Base-by-base conservation (phyloP, 768 basidiomycete genomes). In the Rhodotorula taiwanensis region DNA sequence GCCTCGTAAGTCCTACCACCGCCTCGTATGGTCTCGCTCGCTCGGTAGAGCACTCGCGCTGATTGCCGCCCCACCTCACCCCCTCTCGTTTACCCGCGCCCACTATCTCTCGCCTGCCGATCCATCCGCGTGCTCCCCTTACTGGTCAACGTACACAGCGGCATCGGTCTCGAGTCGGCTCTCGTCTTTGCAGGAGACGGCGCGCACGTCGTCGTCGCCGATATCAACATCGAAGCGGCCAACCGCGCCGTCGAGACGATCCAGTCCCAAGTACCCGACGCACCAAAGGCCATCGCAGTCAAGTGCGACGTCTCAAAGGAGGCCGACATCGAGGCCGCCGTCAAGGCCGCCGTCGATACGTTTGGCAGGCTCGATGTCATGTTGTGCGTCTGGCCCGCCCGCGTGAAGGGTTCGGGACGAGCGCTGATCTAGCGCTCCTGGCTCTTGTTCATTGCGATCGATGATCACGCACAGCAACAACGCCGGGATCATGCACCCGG, bases 301-400 rank as follows among this genome's bases (percentile, higher is more conserved):
- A 88, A 83, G 76, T 84, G 85, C 50, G 92, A 99, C 77, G 95
- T 98, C 4, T 83, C 86, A 64, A 88, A 88, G 74, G 95, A 99
- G 77, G 79, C 76, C 8, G 87, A 97, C 62, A 79, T 99, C 58
- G 87, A 93, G 79, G 81, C 79, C 42, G 82, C 86, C 13, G 88
- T 99, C 28, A 86, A 88, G 58, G 77, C 76, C 55, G 87, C 93
- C 0, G 84, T 95, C 57, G 78, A 83, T 62, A 82, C 85, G 71
- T 95, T 92, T 76, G 95, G 95, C n/a, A 80, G 95, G 60, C 79
- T 99, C 71, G 95, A 99, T 75, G 79, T 99, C 64, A 88, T 99
- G 87, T 74, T 70, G 92, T 93, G 73, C 71, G 82, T 72, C 33
- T 36, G 36, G 7, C 54, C 48, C 18, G 21, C 30, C 18, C 45